Percentiles rank a stretch among this genome's conserved stretches.
Conservation (phyloP, 2,329 filamentous ascomycete species). For the Penicillium fuscoglaucum region DNA sequence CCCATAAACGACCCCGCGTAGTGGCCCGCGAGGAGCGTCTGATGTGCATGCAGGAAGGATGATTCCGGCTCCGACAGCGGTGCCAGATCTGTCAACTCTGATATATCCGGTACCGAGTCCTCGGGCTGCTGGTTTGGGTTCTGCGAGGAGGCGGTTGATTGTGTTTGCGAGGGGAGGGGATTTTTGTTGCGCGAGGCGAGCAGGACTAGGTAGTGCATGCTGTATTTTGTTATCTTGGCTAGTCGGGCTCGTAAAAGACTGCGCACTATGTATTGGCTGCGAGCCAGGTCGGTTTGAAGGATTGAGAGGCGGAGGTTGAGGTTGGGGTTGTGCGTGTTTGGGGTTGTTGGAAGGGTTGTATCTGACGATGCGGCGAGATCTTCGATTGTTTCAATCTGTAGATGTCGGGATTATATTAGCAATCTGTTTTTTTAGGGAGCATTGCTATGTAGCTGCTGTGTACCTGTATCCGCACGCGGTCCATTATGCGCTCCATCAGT, state of each 20-base stretch:
- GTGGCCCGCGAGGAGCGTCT: constrained; percentile 78
- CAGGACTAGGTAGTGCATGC: constrained; percentile 52
- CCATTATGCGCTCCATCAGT: constrained; percentile 79
- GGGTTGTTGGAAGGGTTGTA: constrained; percentile 43
- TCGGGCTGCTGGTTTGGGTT: constrained; percentile 26
- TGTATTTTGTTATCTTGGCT: constrained; percentile 62
- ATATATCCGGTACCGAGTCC: constrained; percentile 37
- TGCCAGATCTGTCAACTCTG: constrained; percentile 44
- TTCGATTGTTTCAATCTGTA: constrained; percentile 66
- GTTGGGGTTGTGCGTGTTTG: constrained; percentile 81
- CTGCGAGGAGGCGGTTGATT: constrained; percentile 18
- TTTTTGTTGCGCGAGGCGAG: constrained; percentile 22
- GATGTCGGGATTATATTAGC: background rate
- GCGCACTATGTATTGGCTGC: constrained; percentile 87
- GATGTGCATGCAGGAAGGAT: constrained; percentile 80
- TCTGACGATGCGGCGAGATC: constrained; percentile 52
- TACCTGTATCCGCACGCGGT: constrained; percentile 65
- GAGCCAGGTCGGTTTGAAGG: constrained; percentile 91
- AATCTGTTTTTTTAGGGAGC: background rate
- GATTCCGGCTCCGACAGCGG: constrained; percentile 76
- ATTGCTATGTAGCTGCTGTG: background rate
- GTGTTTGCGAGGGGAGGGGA: constrained; percentile 16
- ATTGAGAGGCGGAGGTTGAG: constrained; percentile 92
- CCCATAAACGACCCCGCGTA: constrained; percentile 82
- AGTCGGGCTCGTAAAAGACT: constrained; percentile 81